Percentiles rank a stretch among this genome's conserved stretches.
Evolutionary conservation across 192 early-diverging fungal species (phyloP).

Genomic region (Phlyctochytrium arcticum): DNA sequence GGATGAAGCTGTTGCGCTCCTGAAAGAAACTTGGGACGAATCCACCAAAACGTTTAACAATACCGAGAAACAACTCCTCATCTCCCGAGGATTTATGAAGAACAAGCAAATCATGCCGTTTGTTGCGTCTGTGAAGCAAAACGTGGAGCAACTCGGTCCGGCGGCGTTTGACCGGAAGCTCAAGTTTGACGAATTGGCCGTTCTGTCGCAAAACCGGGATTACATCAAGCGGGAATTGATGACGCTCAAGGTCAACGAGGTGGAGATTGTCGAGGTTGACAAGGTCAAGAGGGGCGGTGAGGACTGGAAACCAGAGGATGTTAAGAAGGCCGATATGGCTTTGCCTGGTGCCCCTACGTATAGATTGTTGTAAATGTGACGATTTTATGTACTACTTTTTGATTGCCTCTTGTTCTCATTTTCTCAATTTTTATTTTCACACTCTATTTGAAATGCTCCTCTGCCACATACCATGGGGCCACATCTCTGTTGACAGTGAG

Average conservation of each 20-base stretch:
- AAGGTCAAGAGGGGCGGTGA: constrained; percentile 11
- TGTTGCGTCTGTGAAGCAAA: constrained; percentile 74
- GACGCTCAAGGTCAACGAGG: constrained; percentile 29
- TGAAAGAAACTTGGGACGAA: constrained; percentile 42
- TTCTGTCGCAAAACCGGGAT: constrained; percentile 50
- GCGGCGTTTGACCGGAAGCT: constrained; percentile 78
- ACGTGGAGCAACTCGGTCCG: constrained; percentile 58
- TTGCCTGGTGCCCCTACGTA: constrained; percentile 47
- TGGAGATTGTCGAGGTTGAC: constrained; percentile 32
- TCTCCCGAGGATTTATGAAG: constrained; percentile 71
- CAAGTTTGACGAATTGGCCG: constrained; percentile 75
- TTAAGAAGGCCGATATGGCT: constrained; percentile 38
- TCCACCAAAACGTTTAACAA: constrained; percentile 63
- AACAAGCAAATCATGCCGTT: constrained; percentile 98
- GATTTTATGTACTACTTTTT: too few relatives aligned
- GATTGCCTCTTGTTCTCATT: too few relatives aligned
- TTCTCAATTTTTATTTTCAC: too few relatives aligned
- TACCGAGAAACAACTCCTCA: constrained; percentile 65
- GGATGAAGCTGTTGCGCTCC: constrained; percentile 49
- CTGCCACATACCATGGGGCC: too few relatives aligned
- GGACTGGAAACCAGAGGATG: constrained; percentile 29
- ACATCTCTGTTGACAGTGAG: too few relatives aligned
- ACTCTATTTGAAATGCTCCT: too few relatives aligned
- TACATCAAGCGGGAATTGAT: constrained; percentile 43
- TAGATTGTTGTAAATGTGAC: constrained; percentile 17